Conservation (phyloP, 495 filamentous ascomycete genomes). For the Neurospora sp. region DNA sequence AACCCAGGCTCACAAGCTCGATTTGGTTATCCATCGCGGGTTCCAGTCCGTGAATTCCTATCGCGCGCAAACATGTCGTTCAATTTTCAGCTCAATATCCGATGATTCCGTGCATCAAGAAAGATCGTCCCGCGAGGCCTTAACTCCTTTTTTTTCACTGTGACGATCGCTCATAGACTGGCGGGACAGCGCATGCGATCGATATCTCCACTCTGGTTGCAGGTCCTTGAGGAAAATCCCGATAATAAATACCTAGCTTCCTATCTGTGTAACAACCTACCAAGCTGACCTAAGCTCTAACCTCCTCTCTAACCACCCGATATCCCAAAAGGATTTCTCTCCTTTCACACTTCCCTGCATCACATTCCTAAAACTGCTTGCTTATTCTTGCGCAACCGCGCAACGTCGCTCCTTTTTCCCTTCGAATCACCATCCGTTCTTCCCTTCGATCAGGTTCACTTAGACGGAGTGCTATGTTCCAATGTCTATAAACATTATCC, state of each 20-base stretch:
- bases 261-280: background rate
- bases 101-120: background rate
- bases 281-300: background rate
- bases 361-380: background rate
- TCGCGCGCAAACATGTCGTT: background rate
- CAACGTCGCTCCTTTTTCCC: background rate
- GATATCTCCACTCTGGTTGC: background rate
- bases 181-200: background rate
- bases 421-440: background rate
- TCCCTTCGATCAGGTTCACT: background rate
- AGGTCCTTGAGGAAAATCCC: background rate
- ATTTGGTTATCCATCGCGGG: background rate
- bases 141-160: background rate
- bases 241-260: background rate
- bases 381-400: background rate
- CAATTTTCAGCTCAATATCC: background rate
- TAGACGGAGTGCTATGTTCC: conserved; percentile 16
- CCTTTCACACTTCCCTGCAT: background rate
- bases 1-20: background rate
- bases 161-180: background rate
- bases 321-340: background rate
- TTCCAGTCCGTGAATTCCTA: background rate
- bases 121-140: background rate
- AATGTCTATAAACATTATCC: conserved; percentile 25
- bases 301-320: background rate